Evolutionary conservation across 257 asterid species (phyloP), one percentile per base, ranked within the genome.

Genomic region (Paulownia fortunei): DNA sequence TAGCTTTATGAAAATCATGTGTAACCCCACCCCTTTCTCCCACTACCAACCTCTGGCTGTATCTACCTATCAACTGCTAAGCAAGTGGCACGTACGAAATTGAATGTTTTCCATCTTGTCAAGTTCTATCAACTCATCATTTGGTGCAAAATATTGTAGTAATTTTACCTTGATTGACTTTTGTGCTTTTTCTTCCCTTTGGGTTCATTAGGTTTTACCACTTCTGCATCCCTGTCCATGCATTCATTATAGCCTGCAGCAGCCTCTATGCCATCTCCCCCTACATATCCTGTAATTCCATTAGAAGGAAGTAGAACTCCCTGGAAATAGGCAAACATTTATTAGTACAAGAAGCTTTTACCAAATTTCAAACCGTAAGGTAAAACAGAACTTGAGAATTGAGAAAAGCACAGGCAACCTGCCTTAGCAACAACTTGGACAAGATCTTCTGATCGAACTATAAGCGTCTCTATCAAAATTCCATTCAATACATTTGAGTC

Each of bases 361-460:
- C 19, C 5, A 49, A 54, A 52, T 26, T 18, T 34, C 71, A 37
- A 76, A 39, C 24, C 52, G 30, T 18, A 44, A 34, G 39, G 18
- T 32, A 52, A 47, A 64, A 27, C 44, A 41, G 23, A 77, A 63
- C 23, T 59, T 52, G 56, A 56, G 34, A 67, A 72, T 41, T 39
- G 36, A 77, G 74, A 66, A 80, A 84, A 10, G 77, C 47, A 72
- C 32, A 24, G 56, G 73, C 68, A 41, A 77, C 89, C 59, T 84
- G 84, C 98, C 98, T 89, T 91, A 56, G 92, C 97, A 78, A 94
- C 95, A 80, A 94, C 89, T 89, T 94, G 98, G 62, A 90, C 98
- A 76, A 94, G 90, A 84, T 92, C 90, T 72, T 92, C 92, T 0
- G 92, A 84, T 56, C 74, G 82, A 77, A 94, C 79, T 72, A 94